Evolutionary conservation across 371 early-diverging fungal species (phyloP).

Genomic region (Dinochytrium kinnereticum): DNA sequence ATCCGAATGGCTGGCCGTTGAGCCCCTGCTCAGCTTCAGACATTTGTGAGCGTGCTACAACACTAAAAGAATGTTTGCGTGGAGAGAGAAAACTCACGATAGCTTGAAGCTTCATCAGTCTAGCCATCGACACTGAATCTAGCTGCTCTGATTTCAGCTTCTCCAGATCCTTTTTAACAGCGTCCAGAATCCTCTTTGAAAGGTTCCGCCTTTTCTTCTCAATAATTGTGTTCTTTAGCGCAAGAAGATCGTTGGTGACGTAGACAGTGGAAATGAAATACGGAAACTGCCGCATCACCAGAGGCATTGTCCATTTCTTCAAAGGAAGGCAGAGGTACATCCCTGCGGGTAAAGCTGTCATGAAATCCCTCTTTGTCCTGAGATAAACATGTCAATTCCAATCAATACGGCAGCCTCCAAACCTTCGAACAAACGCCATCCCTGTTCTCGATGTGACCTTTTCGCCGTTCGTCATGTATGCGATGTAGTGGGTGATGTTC

Average conservation of each 20-base stretch:
- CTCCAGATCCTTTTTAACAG: neutral
- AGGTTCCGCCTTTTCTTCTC: neutral
- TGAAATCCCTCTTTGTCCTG: conserved; percentile 6
- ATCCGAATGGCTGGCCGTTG: neutral
- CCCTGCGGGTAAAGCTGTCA: neutral
- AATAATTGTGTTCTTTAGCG: neutral
- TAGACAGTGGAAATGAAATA: conserved; percentile 1
- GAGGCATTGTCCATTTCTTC: neutral
- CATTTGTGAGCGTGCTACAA: too few relatives aligned
- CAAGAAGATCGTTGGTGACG: neutral
- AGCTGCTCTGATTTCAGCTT: neutral
- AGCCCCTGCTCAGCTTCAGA: neutral
- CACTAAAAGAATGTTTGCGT: neutral
- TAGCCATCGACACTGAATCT: neutral
- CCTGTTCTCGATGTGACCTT: neutral
- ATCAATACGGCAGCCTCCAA: neutral
- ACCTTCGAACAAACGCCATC: neutral
- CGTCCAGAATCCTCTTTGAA: neutral
- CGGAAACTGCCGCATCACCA: conserved; percentile 1
- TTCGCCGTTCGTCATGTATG: conserved; percentile 3
- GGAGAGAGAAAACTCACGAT: neutral
- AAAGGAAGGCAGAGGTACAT: neutral
- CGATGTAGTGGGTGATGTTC: neutral
- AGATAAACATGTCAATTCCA: neutral
- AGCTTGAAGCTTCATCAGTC: neutral